phyloP scores from a whole-genome alignment of 768 basidiomycete genomes.

The Tylopilus felleus region DNA sequence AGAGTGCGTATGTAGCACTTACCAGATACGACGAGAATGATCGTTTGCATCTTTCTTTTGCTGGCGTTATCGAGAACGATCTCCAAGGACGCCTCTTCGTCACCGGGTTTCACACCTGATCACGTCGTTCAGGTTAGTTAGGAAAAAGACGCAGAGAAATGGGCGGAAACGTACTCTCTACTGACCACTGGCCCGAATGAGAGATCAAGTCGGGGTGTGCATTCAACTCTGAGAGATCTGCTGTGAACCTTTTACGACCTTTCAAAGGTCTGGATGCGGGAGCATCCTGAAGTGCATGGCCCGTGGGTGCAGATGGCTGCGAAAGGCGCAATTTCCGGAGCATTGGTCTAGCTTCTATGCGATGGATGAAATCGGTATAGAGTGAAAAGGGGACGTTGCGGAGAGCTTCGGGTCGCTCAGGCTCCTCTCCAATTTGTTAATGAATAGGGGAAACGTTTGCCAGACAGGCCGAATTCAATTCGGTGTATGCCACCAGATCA shows the following conservation, averaged over 20 bases:
- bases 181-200: conserved; percentile 34
- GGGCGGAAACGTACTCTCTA: conserved; percentile 40
- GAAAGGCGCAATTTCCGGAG: no score
- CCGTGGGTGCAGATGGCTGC: no score
- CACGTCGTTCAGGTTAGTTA: background rate
- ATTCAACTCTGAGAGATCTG: conserved; percentile 51
- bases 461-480: no score
- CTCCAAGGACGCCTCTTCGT: conserved; percentile 66
- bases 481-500: no score
- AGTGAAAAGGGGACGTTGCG: no score
- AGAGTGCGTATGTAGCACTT: conserved; percentile 6
- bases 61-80: conserved; percentile 34
- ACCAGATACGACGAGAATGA: conserved; percentile 53
- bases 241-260: conserved; percentile 54
- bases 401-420: no score
- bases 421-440: no score
- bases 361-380: no score
- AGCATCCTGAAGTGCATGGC: background rate
- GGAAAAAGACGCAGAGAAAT: background rate
- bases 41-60: conserved; percentile 4
- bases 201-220: conserved; percentile 37
- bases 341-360: no score
- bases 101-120: conserved; percentile 50
- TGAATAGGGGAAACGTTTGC: no score
- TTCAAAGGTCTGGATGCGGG: conserved; percentile 33